Evolutionary conservation across 2,329 filamentous ascomycete genomes (phyloP).

Genomic region (Dissoconium aciculare): DNA sequence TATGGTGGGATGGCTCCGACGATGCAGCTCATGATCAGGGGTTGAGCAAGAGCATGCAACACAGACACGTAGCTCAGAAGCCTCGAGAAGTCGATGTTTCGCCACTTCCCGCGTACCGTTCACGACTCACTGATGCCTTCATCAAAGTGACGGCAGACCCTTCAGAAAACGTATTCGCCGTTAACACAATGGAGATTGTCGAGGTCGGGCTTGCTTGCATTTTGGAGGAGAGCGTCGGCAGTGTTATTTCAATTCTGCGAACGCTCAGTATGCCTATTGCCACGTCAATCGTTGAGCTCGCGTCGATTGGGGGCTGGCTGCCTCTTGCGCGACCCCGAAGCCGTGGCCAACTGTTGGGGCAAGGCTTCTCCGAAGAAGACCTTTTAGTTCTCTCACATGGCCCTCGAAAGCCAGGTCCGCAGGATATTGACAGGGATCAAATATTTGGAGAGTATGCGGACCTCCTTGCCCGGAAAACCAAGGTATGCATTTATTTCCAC

Average conservation of each 20-base stretch:
- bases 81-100: constrained; percentile 36
- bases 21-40: constrained; percentile 32
- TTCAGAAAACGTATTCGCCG: constrained; percentile 51
- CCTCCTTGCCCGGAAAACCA: constrained; percentile 35
- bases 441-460: constrained; percentile 64
- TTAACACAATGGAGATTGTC: constrained; percentile 59
- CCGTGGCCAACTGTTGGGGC: constrained; percentile 37
- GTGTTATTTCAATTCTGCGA: constrained; percentile 57
- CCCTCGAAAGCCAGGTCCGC: constrained; percentile 40
- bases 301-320: constrained; percentile 71
- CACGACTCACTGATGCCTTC: constrained; percentile 57
- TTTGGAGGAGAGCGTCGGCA: constrained; percentile 69
- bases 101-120: constrained; percentile 54
- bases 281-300: constrained; percentile 66
- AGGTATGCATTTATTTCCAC: constrained; percentile 4
- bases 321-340: constrained; percentile 40
- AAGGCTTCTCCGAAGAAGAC: constrained; percentile 64
- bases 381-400: constrained; percentile 66
- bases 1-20: constrained; percentile 84
- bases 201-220: constrained; percentile 71
- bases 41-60: constrained; percentile 30
- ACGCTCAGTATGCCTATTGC: constrained; percentile 70
- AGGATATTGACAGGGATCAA: constrained; percentile 67
- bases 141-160: constrained; percentile 47
- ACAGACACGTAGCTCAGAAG: constrained; percentile 23